Base-by-base conservation (phyloP, 768 basidiomycete genomes). In the Psilocybe cyanescens region DNA sequence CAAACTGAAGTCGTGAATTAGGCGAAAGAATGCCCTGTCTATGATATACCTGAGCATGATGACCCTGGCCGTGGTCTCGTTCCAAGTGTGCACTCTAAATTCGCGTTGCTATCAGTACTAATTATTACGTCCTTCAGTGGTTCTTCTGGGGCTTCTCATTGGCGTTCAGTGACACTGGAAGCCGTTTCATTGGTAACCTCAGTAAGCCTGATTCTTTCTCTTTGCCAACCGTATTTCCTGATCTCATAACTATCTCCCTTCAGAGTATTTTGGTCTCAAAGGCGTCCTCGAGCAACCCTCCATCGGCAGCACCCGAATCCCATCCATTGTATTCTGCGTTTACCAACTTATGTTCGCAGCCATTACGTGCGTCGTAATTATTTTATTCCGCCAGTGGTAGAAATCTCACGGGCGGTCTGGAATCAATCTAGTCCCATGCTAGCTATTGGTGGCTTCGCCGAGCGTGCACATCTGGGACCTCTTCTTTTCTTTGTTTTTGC, bases 111-210 rank as follows among this genome's bases (percentile, higher is more conserved):
- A 44, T 14, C 19, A 8, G 4, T 2, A 11, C 16, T 4, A 6
- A 31, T 19, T 7, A 5, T 31, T 47, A n/a, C 44, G 66, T 66
- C 17, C 69, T 3, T 24, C 64, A 95, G 90, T 96, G 94, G 94
- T 95, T 94, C 81, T 96, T 97, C 83, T 97, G 95, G 96, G 97
- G 96, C 1, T 98, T 85, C 78, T 95, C 94, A 1, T 80, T 99
- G 19, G 86, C 97, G 0, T 99, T 99, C 79, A 91, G 89, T 60
- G 90, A 94, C 12, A 86, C 82, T 0, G 94, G 81, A 5, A 80
- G 78, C 64, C 64, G 65, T 19, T 97, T 83, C 75, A 96, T 99
- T 61, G 97, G 97, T 6, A 78, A 97, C 68, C 82, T 99, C 37
- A 80, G 91, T 90, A 61, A 53, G 89, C 77, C 29, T 45, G n/a